These are phyloP conservation scores for Claviceps paspali DNA, from an alignment of 2,329 filamentous ascomycete genomes.

Conservation along the genomic window DNA sequence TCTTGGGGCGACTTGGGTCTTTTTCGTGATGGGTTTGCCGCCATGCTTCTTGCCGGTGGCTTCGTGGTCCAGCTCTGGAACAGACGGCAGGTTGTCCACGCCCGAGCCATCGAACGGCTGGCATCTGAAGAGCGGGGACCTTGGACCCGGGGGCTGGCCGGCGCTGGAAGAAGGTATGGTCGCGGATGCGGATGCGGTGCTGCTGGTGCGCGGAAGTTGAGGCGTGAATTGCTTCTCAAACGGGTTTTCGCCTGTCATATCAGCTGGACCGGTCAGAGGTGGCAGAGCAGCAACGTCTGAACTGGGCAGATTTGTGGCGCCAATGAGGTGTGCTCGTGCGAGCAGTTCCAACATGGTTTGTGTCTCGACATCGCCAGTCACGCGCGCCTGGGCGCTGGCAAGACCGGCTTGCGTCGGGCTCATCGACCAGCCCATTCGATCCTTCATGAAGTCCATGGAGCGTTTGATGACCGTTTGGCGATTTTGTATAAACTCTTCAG, in stretches of 20 bases:
- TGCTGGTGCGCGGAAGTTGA: slow-evolving; percentile 34
- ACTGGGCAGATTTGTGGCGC: slow-evolving; percentile 45
- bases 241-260: slow-evolving; percentile 57
- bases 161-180: slow-evolving; percentile 21
- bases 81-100: slow-evolving; percentile 7
- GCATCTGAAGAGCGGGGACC: slow-evolving; percentile 6
- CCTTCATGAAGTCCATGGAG: slow-evolving; percentile 92
- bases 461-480: slow-evolving; percentile 86
- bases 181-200: slow-evolving; percentile 20
- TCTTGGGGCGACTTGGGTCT: slow-evolving; percentile 40
- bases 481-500: slow-evolving; percentile 79
- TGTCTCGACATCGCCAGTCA: slow-evolving; percentile 69
- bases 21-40: slow-evolving; percentile 27
- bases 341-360: slow-evolving; percentile 85
- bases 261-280: slow-evolving; percentile 68
- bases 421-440: slow-evolving; percentile 67
- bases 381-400: slow-evolving; percentile 67
- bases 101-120: slow-evolving; percentile 5
- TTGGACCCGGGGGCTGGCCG: slow-evolving; percentile 8
- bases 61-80: slow-evolving; percentile 13
- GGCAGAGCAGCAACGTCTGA: slow-evolving; percentile 27
- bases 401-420: slow-evolving; percentile 55
- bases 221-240: slow-evolving; percentile 71
- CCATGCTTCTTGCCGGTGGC: slow-evolving; percentile 42
- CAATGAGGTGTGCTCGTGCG: slow-evolving; percentile 65